Conservation (phyloP, 257 asterid species). For the Scutellaria barbata region DNA sequence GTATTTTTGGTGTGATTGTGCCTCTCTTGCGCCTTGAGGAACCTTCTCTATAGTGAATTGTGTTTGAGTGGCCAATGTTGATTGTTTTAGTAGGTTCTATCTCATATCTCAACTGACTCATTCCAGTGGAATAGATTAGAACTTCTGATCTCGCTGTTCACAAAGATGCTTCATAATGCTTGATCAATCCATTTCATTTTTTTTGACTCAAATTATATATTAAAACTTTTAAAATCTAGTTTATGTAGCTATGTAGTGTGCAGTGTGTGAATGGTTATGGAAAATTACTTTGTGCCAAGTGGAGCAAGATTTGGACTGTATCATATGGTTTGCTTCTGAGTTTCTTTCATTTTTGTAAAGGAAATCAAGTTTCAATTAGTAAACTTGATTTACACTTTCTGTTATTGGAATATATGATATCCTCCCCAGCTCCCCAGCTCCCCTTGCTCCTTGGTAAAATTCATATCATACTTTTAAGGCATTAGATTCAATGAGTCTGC, state of each 20-base stretch:
- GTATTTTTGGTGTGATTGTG: conserved; percentile 22
- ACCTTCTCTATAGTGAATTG: neutral
- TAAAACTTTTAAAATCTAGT: neutral
- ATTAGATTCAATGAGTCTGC: conserved; percentile 1
- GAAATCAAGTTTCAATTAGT: conserved; percentile 5
- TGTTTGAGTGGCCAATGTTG: neutral
- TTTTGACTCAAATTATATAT: neutral
- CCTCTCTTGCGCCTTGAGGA: neutral
- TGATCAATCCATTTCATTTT: conserved; percentile 12
- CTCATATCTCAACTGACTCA: neutral
- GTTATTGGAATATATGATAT: neutral
- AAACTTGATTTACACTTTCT: neutral
- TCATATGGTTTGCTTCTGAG: conserved; percentile 2
- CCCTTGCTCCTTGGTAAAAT: conserved; percentile 23
- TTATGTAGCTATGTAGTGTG: conserved; percentile 17
- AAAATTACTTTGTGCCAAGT: conserved; percentile 10
- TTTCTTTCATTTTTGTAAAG: neutral
- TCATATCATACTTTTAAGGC: neutral
- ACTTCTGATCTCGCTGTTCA: neutral
- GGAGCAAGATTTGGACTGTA: conserved; percentile 5
- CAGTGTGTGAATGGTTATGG: conserved; percentile 3
- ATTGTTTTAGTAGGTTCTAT: conserved; percentile 20
- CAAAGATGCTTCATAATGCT: neutral
- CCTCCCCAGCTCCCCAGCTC: neutral
- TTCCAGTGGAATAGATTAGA: conserved; percentile 11